Evolutionary conservation across 768 basidiomycete species (phyloP).

Genomic region (Hygrophoropsis aurantiaca): DNA sequence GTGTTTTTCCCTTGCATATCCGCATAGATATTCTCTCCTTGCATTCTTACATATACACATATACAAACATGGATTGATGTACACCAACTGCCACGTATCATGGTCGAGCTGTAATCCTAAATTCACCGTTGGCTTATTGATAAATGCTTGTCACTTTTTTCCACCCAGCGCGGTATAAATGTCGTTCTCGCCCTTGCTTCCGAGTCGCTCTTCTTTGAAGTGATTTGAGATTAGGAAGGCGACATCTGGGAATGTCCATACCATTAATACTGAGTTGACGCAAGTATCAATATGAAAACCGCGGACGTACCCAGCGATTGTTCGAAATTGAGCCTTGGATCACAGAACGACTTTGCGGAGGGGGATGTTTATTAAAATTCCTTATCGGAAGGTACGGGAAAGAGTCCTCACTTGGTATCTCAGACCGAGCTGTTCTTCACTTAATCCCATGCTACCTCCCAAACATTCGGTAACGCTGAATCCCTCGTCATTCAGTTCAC

Average conservation of each 20-base stretch:
- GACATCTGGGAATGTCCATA: slow-evolving; percentile 50
- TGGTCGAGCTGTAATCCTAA: too few relatives aligned
- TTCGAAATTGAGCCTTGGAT: slow-evolving; percentile 92
- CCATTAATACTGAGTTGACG: neutral
- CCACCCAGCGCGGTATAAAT: slow-evolving; percentile 33
- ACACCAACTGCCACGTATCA: neutral
- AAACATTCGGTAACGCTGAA: slow-evolving; percentile 96
- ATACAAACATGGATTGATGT: neutral
- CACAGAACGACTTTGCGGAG: slow-evolving; percentile 85
- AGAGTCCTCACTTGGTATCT: slow-evolving; percentile 70
- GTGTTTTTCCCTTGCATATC: slow-evolving; percentile 1
- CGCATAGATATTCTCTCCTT: neutral
- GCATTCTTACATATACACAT: slow-evolving; percentile 4
- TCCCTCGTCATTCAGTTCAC: slow-evolving; percentile 87
- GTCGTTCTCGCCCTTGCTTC: slow-evolving; percentile 19
- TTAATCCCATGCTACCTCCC: slow-evolving; percentile 94
- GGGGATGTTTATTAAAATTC: neutral
- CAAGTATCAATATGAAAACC: neutral
- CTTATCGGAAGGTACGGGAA: neutral
- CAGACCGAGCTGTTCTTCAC: slow-evolving; percentile 85
- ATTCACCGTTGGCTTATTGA: slow-evolving; percentile 15
- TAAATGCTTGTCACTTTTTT: slow-evolving; percentile 5
- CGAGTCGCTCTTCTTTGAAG: slow-evolving; percentile 66
- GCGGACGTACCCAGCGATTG: slow-evolving; percentile 80
- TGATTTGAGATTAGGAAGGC: slow-evolving; percentile 85